Evolutionary conservation across 805 yeast genomes (phyloP), one percentile per base, ranked within the genome.

Genomic region (Candida sonorensis): DNA sequence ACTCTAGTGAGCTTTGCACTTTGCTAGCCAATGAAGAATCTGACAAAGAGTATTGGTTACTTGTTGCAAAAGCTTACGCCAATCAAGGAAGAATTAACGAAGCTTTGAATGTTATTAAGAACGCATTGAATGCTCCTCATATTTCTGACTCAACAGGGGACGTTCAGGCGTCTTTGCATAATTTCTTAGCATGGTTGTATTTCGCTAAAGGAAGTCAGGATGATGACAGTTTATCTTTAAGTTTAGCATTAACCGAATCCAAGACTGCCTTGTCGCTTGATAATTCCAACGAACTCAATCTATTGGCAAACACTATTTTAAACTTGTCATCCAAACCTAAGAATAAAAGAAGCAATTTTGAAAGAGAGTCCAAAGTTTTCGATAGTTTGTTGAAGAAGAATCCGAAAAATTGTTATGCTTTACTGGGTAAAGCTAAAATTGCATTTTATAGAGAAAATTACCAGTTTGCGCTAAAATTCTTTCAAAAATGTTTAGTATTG

Each of bases 381-480:
- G 94, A 86, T 45, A 59, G 66, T 20, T 67, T 84, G 18, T 62
- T 74, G 42, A 64, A 64, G 36, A 57, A 55, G 26, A 73, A 79
- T 31, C 68, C 72, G 20, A 66, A 70, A 28, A 86, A 86, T 51
- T 69, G 83, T 29, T 73, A 74, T 53, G 96, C 95, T 1, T 57
- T 83, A 29, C 51, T 90, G 35, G 88, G 94, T 17, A 81, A 84
- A 48, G 98, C 97, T 3, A 84, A 88, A 41, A 66, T 86, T 21
- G 61, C 78, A 21, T 80, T 84, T 50, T 72, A 72, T 41, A 82
- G 80, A 54, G 78, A 75, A 38, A 81, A 82, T 51, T 87, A 77
- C 55, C 55, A 69, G 16, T 76, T 71, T 5, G 87, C 95, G 11
- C 68, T 92, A 47, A 80, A 79, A 53, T 55, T 83, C 20, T 92